Percentiles rank a stretch among this genome's conserved stretches.
These are phyloP conservation scores for Ustilago crameri DNA, from an alignment of 1,284 basidiomycete species.

Conservation along the genomic window DNA sequence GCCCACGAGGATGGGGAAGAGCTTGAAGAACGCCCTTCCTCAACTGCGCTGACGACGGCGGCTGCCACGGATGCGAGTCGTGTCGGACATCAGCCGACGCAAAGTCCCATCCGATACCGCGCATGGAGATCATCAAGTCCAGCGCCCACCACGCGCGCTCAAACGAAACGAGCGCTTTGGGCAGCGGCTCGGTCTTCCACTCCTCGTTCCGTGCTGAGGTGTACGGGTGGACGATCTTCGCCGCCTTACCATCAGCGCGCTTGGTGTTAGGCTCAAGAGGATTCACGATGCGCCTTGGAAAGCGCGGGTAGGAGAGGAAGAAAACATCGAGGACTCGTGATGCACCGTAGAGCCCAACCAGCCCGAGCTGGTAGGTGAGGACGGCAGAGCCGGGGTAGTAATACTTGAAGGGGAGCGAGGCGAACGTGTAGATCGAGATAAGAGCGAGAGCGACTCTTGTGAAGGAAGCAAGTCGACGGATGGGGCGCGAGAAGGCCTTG, in stretches of 20 bases:
- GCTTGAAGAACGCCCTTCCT: conserved; percentile 39
- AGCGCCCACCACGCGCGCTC: conserved; percentile 52
- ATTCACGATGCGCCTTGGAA: conserved; percentile 39
- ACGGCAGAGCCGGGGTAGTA: conserved; percentile 46
- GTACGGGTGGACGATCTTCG: conserved; percentile 25
- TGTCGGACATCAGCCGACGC: conserved; percentile 51
- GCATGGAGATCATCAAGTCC: conserved; percentile 56
- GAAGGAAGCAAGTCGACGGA: conserved; percentile 10
- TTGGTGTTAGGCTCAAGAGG: conserved; percentile 7
- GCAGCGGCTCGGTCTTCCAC: conserved; percentile 43
- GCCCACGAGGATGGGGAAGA: conserved; percentile 36
- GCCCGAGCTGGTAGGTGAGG: conserved; percentile 52
- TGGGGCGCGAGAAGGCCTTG: conserved; percentile 14
- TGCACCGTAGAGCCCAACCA: conserved; percentile 44
- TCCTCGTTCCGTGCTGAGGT: conserved; percentile 26
- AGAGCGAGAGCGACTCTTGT: conserved; percentile 16
- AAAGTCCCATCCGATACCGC: conserved; percentile 56
- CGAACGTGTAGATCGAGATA: conserved; percentile 35
- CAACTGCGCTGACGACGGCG: conserved; percentile 41
- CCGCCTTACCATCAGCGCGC: conserved; percentile 9
- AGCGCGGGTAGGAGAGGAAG: conserved; percentile 48
- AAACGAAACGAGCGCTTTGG: conserved; percentile 31
- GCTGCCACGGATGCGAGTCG: conserved; percentile 53
- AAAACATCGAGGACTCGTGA: conserved; percentile 50
- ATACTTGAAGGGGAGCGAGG: conserved; percentile 41